Evolutionary conservation across 2,329 filamentous ascomycete species (phyloP).

Genomic region (Rugonectria rugulosa): DNA sequence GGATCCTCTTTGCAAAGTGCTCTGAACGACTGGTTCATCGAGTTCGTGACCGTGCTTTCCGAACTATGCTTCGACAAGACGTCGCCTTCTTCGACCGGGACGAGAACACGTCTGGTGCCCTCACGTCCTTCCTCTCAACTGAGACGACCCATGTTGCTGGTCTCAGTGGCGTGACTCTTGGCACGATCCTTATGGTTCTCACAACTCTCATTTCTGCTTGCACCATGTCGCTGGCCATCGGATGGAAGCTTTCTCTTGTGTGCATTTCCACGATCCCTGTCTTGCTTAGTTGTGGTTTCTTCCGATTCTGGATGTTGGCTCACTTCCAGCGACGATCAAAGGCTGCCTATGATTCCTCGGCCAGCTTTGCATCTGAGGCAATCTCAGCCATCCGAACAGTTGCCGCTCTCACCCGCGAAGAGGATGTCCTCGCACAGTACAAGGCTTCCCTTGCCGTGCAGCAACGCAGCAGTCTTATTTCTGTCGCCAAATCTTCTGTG

Average conservation of each 20-base stretch:
- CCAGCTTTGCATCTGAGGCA: slow-evolving; percentile 89
- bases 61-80: slow-evolving; percentile 89
- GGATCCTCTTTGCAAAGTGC: slow-evolving; percentile 80
- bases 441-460: slow-evolving; percentile 71
- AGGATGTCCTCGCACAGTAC: slow-evolving; percentile 79
- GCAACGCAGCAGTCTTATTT: slow-evolving; percentile 71
- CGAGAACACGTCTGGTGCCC: slow-evolving; percentile 85
- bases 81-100: slow-evolving; percentile 91
- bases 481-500: slow-evolving; percentile 76
- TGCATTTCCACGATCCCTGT: slow-evolving; percentile 81
- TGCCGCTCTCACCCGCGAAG: slow-evolving; percentile 86
- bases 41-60: slow-evolving; percentile 83
- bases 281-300: slow-evolving; percentile 81
- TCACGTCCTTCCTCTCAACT: slow-evolving; percentile 88
- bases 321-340: slow-evolving; percentile 82
- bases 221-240: slow-evolving; percentile 73
- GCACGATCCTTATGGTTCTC: slow-evolving; percentile 80
- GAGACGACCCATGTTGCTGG: slow-evolving; percentile 90
- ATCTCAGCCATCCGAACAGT: slow-evolving; percentile 95
- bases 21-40: slow-evolving; percentile 87
- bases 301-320: slow-evolving; percentile 84
- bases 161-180: slow-evolving; percentile 85
- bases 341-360: slow-evolving; percentile 79
- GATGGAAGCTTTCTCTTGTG: slow-evolving; percentile 88
- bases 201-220: slow-evolving; percentile 83